Evolutionary conservation across 345 rosid species (phyloP), one percentile per base, ranked within the genome.

Genomic region (Streptanthus diversifolius): DNA sequence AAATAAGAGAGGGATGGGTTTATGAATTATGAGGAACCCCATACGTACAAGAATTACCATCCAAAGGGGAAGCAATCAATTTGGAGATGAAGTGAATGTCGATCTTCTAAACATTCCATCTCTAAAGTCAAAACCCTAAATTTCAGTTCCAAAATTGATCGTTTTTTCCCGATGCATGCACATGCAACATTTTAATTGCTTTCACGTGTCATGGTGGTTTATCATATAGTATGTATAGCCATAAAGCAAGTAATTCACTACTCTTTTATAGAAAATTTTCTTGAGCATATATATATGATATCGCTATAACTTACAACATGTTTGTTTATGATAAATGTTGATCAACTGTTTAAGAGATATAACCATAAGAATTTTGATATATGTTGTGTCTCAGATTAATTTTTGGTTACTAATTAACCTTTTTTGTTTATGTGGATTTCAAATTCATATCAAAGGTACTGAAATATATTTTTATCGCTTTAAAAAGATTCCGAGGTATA

Each of bases 121-220:
- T 70, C 40, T n/a, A 55, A 70, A 76, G 75, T 76, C 71, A 70
- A 77, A 76, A 70, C 72, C 72, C 76, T 77, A 57, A 77, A 71
- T 71, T 77, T 71, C 80, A 47, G 80, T 65, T 77, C 80, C 80
- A 58, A 63, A 21, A 27, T 48, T 57, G 55, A 56, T 77, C 30
- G 58, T 58, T 77, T 63, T 69, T 55, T 15, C 80, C 76, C 76
- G 55, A 77, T 64, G 76, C 72, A 63, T 77, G 76, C 71, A 70
- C 76, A 70, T 77, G 76, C 72, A 70, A 47, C 22, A 7, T 39
- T 70, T 63, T 30, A 56, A 70, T 48, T 63, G 55, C 63, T 37
- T 71, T 70, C 76, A 77, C 76, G 67, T 71, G 80, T 57, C 75
- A 56, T 37, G 51, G 53, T 69, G 41, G 48, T 35, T 35, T 45